These are phyloP conservation scores for Nakaseomyces bracarensis DNA, from an alignment of 1,139 yeast species.

Conservation along the genomic window DNA sequence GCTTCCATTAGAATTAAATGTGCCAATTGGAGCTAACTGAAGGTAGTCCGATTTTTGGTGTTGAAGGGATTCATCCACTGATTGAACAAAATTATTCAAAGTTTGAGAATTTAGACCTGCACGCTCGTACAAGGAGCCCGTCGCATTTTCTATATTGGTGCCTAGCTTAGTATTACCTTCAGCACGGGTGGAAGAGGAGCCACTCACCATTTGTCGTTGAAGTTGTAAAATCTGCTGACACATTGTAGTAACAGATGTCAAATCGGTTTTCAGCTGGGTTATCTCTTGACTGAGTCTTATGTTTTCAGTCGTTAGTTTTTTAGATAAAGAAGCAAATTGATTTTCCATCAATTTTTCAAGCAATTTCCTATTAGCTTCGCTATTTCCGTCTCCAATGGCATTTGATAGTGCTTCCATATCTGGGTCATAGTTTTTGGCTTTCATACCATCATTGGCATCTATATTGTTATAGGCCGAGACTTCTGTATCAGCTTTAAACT, in stretches of 20 bases:
- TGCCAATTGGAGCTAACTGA: slow-evolving; percentile 6
- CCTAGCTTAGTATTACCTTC: slow-evolving; percentile 6
- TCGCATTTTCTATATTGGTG: slow-evolving; percentile 10
- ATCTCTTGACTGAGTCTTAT: slow-evolving; percentile 28
- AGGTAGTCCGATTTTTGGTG: slow-evolving; percentile 8
- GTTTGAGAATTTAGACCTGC: slow-evolving; percentile 19
- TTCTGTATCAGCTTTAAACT: slow-evolving; percentile 12
- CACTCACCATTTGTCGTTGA: slow-evolving; percentile 19
- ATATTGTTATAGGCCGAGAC: slow-evolving; percentile 7
- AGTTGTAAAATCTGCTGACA: slow-evolving; percentile 25
- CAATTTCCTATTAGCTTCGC: neutral
- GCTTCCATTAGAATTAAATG: slow-evolving; percentile 9
- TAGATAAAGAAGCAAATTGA: slow-evolving; percentile 23
- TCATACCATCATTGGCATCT: slow-evolving; percentile 5
- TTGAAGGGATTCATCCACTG: slow-evolving; percentile 13
- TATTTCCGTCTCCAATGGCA: neutral
- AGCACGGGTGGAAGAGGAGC: neutral
- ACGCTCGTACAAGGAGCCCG: slow-evolving; percentile 16
- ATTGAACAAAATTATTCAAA: slow-evolving; percentile 17
- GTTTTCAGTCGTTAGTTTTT: slow-evolving; percentile 27
- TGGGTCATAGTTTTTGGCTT: neutral
- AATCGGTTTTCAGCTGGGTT: slow-evolving; percentile 22
- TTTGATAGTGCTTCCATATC: neutral
- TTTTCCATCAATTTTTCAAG: slow-evolving; percentile 17
- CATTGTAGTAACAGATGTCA: slow-evolving; percentile 21